phyloP scores from a whole-genome alignment of 2,329 filamentous ascomycete genomes.

The Volutella citrinella region DNA sequence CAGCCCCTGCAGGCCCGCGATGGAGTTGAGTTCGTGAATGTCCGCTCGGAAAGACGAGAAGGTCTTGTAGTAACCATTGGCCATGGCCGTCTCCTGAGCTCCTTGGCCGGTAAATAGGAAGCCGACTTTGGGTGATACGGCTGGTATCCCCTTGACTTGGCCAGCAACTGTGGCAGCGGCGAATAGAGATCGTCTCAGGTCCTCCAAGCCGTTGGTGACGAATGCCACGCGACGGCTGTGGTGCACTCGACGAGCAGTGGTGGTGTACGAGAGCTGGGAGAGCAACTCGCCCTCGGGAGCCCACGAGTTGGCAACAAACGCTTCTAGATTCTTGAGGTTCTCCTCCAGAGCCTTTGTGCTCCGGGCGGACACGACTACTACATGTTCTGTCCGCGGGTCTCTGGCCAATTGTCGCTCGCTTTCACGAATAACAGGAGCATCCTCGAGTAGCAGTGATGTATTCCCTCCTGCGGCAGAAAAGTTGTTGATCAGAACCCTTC shows the following conservation, averaged over 20 bases:
- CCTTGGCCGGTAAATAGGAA: slow-evolving; percentile 49
- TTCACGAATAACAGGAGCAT: slow-evolving; percentile 48
- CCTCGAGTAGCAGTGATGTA: slow-evolving; percentile 63
- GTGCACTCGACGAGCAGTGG: slow-evolving; percentile 63
- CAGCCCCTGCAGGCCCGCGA: slow-evolving; percentile 33
- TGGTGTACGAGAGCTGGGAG: slow-evolving; percentile 63
- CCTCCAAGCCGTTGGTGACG: slow-evolving; percentile 23
- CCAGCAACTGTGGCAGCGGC: too few relatives aligned
- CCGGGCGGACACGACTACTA: slow-evolving; percentile 58
- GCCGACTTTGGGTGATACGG: slow-evolving; percentile 27
- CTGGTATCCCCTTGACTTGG: slow-evolving; percentile 5
- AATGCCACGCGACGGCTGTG: slow-evolving; percentile 55
- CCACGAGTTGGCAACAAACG: slow-evolving; percentile 53
- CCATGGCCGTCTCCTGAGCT: slow-evolving; percentile 27
- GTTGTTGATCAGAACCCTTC: slow-evolving; percentile 60
- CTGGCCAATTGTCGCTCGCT: slow-evolving; percentile 38
- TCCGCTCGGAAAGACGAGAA: slow-evolving; percentile 31
- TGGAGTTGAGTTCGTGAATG: slow-evolving; percentile 29
- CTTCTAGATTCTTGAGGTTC: slow-evolving; percentile 58
- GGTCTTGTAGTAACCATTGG: slow-evolving; percentile 30
- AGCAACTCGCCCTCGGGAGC: slow-evolving; percentile 48
- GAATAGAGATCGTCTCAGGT: slow-evolving; percentile 10
- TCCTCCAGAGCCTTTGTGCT: slow-evolving; percentile 53
- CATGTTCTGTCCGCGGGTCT: slow-evolving; percentile 55
- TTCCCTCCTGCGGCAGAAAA: slow-evolving; percentile 72